Base-by-base conservation (phyloP, 2,329 filamentous ascomycete species). In the Penicillium sp. region DNA sequence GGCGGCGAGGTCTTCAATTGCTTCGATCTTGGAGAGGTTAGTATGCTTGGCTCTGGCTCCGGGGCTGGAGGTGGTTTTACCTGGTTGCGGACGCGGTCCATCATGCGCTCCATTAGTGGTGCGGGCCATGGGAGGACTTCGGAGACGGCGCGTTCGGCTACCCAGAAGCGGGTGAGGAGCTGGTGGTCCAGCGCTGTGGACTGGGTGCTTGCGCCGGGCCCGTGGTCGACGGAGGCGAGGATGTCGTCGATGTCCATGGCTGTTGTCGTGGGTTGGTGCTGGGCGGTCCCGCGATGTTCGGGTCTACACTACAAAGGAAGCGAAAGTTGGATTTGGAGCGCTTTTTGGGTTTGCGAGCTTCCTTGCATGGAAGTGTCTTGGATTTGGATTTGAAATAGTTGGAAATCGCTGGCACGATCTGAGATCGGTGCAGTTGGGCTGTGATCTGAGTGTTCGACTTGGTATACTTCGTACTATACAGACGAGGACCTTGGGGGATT, bases 81-180 rank as follows among this genome's bases (percentile, higher is more conserved):
- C 78, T 90, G 88, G 44, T 77, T 75, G 63, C 86, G 85, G 60
- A 91, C 85, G 56, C 87, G 83, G 56, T 85, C 83, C 75, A 92
- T 89, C 66, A 94, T 84, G 60, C 93, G 86, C 61, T 94, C 89
- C 70, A 99, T 90, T 54, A 97, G 79, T 16, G 84, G 84, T 36
- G 86, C 84, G 4, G 88, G 83, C 75, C 86, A 97, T 75, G 87
- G 84, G 38, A 97, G 79, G n/a, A 99, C 81, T 74, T 97, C 92
- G 2, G 93, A 91, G 43, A 91, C 88, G 53, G 89, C 90, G 64
- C 94, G 86, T 75, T 99, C 95, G 42, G 93, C 91, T 43, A 97
- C 85, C 93, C 93, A 99, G 66, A 88, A 89, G 67, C 93, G 88
- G 64, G 93, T 97, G 64, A 99, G 79, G 49, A 90, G 86, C 73